Base-by-base conservation (phyloP, 148 eudicot genomes). In the Polygonum maritimum region DNA sequence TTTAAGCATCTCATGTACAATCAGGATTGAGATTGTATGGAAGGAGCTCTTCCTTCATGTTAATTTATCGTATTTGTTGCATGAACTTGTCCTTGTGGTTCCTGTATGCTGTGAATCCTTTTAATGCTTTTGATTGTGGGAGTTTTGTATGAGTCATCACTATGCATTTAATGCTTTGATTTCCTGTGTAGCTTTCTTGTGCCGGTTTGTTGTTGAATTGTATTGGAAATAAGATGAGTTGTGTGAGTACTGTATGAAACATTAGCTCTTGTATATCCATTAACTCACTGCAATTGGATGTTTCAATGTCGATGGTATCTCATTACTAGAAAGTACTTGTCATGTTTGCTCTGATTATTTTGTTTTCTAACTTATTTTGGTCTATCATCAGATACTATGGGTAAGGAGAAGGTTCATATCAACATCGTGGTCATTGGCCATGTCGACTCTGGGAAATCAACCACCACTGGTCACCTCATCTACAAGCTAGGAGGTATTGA, bases 401-500 rank as follows among this genome's bases (percentile, higher is more conserved):
- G 79, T 71, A 78, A 78, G 33, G 79, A 78, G 54, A 78, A 78
- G 75, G 36, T 71, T 51, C 79, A 78, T 54, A 78, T 78, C 26
- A 78, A 55, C 51, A 71, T 78, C 40, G 79, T 78, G 75, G 79
- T 78, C 79, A 78, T 78, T 71, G 79, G 79, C 40, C 79, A 78
- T 38, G 79, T 77, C 67, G 77, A 75, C 77, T 75, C 77, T 57
- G 77, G 77, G 48, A 75, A 75, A 80, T 83, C 86, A 5, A 83
- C 86, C 52, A 83, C 86, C 38, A 83, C 86, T 72, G 86, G 86
- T 63, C 86, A 84, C 71, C 74, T 85, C 47, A 84, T 84, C 81
- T 84, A 84, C 81, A 84, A 84, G 85, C 85, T 84, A 21, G 87
- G 87, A 26, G 87, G 87, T 45, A 84, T 84, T 67, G 87, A 84